Percentiles rank a stretch among this genome's conserved stretches.
phyloP scores from a whole-genome alignment of 768 basidiomycete genomes.

The Termitomyces sp. region DNA sequence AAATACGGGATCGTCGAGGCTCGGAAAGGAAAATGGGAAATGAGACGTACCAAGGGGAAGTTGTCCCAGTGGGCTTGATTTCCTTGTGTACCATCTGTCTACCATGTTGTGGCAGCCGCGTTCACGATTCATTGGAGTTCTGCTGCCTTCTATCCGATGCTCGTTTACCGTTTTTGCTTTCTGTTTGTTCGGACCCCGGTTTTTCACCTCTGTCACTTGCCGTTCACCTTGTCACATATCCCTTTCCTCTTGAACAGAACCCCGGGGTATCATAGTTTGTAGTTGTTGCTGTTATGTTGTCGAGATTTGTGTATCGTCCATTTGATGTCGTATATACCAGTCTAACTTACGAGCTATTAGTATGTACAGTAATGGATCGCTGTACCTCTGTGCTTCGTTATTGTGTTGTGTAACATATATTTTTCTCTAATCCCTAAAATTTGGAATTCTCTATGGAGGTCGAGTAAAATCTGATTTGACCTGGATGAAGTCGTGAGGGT shows the following conservation, averaged over 20 bases:
- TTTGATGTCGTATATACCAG: not conserved
- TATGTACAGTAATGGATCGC: not conserved
- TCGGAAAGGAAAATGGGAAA: conserved; percentile 27
- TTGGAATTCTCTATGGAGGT: not conserved
- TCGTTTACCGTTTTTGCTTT: not conserved
- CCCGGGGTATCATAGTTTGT: not conserved
- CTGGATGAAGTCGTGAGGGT: too few species aligned
- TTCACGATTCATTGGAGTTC: not conserved
- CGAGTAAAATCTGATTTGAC: too few species aligned
- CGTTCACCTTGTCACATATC: not conserved
- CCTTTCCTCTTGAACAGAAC: not conserved
- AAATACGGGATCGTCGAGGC: conserved; percentile 14
- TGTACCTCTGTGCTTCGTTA: not conserved
- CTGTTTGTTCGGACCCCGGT: not conserved
- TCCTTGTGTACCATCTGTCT: not conserved
- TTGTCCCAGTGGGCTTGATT: not conserved
- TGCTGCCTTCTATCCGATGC: not conserved
- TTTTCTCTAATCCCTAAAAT: not conserved
- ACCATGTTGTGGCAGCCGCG: not conserved
- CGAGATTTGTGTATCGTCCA: not conserved
- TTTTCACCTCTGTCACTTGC: not conserved
- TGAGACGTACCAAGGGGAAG: not conserved
- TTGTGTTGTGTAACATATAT: not conserved
- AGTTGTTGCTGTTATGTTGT: not conserved
- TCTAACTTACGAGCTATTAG: conserved; percentile 1